Evolutionary conservation across 2,329 filamentous ascomycete species (phyloP).

Genomic region (Colletotrichum sp.): DNA sequence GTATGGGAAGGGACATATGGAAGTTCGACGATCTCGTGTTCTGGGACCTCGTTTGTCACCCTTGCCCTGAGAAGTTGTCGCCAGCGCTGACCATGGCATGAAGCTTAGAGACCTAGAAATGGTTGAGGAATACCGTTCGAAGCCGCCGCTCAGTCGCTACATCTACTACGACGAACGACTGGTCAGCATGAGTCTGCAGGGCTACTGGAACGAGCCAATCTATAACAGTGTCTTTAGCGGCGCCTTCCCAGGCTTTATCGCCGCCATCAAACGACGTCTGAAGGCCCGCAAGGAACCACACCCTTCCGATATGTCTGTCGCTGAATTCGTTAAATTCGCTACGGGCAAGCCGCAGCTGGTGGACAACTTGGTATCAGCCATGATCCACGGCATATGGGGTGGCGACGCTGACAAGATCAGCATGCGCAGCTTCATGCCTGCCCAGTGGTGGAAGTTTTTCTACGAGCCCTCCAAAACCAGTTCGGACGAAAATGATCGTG

Average conservation of each 20-base stretch:
- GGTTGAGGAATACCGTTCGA: neutral
- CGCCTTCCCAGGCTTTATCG: constrained; percentile 30
- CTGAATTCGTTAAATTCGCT: constrained; percentile 64
- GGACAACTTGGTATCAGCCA: constrained; percentile 77
- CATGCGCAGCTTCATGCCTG: constrained; percentile 61
- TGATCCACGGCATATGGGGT: constrained; percentile 89
- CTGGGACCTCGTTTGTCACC: constrained; percentile 68
- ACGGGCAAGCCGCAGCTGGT: constrained; percentile 58
- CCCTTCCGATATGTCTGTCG: constrained; percentile 73
- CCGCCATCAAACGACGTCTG: constrained; percentile 39
- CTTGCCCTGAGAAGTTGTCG: neutral
- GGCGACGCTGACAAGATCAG: constrained; percentile 86
- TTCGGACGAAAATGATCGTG: neutral
- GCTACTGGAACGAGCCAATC: constrained; percentile 30
- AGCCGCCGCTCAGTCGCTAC: constrained; percentile 58
- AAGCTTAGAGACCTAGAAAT: constrained; percentile 12
- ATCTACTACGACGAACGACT: constrained; percentile 86
- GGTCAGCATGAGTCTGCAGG: neutral
- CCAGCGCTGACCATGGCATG: neutral
- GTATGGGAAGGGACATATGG: constrained; percentile 44
- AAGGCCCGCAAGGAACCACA: constrained; percentile 23
- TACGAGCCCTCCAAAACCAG: constrained; percentile 8
- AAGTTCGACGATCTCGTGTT: constrained; percentile 69
- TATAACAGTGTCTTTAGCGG: constrained; percentile 38
- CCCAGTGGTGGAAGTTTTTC: constrained; percentile 48